Base-by-base conservation (phyloP, 2,329 filamentous ascomycete species). In the Nigrospora sphaerica region DNA sequence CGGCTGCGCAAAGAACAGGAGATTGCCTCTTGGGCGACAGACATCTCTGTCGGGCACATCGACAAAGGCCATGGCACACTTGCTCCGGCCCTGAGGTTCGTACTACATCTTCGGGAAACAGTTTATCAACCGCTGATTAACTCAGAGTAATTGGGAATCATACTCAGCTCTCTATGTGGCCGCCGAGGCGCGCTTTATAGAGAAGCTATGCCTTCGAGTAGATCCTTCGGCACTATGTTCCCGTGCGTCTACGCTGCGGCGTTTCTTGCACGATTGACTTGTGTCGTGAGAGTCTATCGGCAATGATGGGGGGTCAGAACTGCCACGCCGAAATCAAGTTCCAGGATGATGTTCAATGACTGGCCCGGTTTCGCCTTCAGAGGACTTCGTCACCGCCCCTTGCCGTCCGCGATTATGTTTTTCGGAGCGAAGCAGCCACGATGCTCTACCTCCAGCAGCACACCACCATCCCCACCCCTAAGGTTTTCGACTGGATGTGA, bases 401-500 rank as follows among this genome's bases (percentile, higher is more conserved):
- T 0, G 46, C 51, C 33, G 46, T 50, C 12, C 52, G 56, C 23
- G 56, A 59, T 43, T 57, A 54, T n/a, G 44, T 62, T 18, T 44
- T 62, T 3, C 52, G 35, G 7, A 60, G 57, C 50, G 55, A 62
- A 42, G 59, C 54, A 9, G 51, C 53, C 3, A 58, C 60, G 4
- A 51, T 61, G 50, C 13, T 42, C 6, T 62, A 53, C 28, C 48
- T 63, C 4, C 43, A 46, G 40, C 43, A 46, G 3, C 48, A 55
- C 18, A 60, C 53, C 10, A 17, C 31, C 6, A 48, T 70, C n/a
- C 65, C 64, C 11, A 57, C 55, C 10, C 65, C 66, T 2, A 54
- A 55, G 33, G 52, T 67, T 3, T 64, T 61, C 46, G 63, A 67
- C 46, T 62, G 51, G 55, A 57, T 55, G 23, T 63, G 56, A 43